phyloP scores from a whole-genome alignment of 805 yeast species.

The Wickerhamiella azyma region DNA sequence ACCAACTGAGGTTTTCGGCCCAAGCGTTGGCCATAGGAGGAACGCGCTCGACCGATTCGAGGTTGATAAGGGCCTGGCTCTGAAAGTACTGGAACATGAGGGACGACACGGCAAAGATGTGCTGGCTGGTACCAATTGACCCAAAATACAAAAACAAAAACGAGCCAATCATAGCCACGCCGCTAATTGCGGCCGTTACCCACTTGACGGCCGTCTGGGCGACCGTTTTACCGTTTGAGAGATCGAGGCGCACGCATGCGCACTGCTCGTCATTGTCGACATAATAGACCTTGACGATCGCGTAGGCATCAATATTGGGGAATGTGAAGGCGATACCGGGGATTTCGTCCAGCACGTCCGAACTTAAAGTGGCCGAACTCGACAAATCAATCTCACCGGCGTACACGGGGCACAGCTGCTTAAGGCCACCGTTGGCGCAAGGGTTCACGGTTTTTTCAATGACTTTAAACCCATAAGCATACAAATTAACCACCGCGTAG shows the following conservation, averaged over 20 bases:
- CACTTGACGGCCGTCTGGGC: constrained; percentile 72
- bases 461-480: constrained; percentile 73
- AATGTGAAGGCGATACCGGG: constrained; percentile 81
- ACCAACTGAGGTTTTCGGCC: constrained; percentile 89
- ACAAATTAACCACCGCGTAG: constrained; percentile 55
- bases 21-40: constrained; percentile 91
- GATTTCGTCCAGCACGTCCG: constrained; percentile 37
- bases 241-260: constrained; percentile 65
- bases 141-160: constrained; percentile 75
- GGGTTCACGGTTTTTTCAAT: constrained; percentile 45
- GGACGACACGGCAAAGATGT: constrained; percentile 73
- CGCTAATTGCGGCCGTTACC: constrained; percentile 88
- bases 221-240: constrained; percentile 68
- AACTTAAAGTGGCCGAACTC: constrained; percentile 43
- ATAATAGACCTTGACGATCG: constrained; percentile 38
- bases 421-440: constrained; percentile 43
- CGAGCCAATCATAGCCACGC: constrained; percentile 72
- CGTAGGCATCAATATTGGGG: constrained; percentile 77
- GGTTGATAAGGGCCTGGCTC: constrained; percentile 65
- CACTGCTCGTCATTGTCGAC: constrained; percentile 29
- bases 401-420: constrained; percentile 78
- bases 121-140: constrained; percentile 78
- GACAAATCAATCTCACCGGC: constrained; percentile 74
- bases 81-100: constrained; percentile 81
- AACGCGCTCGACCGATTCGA: constrained; percentile 72